Conservation (phyloP, 2,329 filamentous ascomycete species). For the Cytospora mali region DNA sequence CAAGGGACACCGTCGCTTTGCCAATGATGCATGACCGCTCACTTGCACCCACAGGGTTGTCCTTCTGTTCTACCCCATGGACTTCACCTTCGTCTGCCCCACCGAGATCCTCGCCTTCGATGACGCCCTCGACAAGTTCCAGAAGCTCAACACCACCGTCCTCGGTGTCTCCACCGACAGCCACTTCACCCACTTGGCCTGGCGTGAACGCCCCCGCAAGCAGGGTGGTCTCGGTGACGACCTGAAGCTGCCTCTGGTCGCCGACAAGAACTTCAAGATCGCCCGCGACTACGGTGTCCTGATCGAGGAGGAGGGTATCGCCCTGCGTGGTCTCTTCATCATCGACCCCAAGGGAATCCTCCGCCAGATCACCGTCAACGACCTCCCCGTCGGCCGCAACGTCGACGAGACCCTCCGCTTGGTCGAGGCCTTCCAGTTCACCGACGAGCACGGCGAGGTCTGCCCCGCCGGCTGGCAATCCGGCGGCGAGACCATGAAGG, state of each 20-base stretch:
- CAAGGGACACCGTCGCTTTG: too few relatives aligned
- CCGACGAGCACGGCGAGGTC: conserved; percentile 79
- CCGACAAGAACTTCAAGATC: conserved; percentile 63
- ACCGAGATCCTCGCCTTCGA: conserved; percentile 68
- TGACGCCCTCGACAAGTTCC: conserved; percentile 62
- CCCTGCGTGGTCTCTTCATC: conserved; percentile 66
- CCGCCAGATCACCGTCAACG: conserved; percentile 67
- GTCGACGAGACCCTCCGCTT: conserved; percentile 68
- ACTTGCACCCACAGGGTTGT: conserved; percentile 53
- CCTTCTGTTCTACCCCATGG: conserved; percentile 68
- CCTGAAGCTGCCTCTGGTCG: conserved; percentile 63
- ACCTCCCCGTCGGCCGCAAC: conserved; percentile 64
- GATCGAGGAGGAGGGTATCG: conserved; percentile 65
- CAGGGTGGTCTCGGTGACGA: conserved; percentile 63
- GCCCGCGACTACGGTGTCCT: conserved; percentile 65
- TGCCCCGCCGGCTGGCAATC: conserved; percentile 58
- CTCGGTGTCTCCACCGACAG: conserved; percentile 65
- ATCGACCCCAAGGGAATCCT: conserved; percentile 65
- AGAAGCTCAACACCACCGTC: conserved; percentile 59
- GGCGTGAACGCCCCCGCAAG: conserved; percentile 59
- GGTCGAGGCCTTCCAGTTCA: conserved; percentile 77
- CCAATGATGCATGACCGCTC: not conserved
- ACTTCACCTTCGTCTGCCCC: conserved; percentile 70
- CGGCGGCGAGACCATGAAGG: conserved; percentile 53
- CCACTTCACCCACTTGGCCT: conserved; percentile 59